Evolutionary conservation across 192 early-diverging fungal genomes (phyloP).

Genomic region (Coemansia sp.): DNA sequence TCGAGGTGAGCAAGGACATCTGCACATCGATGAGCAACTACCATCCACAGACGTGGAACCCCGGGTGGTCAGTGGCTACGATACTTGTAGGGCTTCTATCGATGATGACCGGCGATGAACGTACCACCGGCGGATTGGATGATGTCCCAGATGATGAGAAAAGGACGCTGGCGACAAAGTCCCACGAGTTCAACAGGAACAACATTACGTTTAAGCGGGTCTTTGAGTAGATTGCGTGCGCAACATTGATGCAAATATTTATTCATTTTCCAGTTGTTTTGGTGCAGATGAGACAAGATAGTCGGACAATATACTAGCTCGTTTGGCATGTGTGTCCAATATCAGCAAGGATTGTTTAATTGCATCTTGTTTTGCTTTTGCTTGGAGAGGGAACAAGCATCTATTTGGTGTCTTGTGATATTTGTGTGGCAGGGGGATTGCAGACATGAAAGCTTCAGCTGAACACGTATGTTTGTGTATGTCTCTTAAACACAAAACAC

Average conservation of each 20-base stretch:
- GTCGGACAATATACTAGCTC: no score
- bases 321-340: no score
- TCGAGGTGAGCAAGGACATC: constrained; percentile 91
- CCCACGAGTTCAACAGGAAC: constrained; percentile 24
- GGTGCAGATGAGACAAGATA: no score
- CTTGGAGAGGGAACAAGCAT: no score
- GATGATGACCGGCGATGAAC: constrained; percentile 82
- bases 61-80: constrained; percentile 94
- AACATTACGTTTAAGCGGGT: constrained; percentile 18
- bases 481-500: no score
- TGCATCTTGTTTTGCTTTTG: no score
- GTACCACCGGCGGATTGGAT: constrained; percentile 78
- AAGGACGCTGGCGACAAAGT: constrained; percentile 60
- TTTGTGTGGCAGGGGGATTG: no score
- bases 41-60: constrained; percentile 95
- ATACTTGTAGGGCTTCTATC: constrained; percentile 89
- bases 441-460: no score
- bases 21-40: constrained; percentile 92
- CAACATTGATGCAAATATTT: no score
- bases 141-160: constrained; percentile 64
- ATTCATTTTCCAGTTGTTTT: not conserved
- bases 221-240: constrained; percentile 5
- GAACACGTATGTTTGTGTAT: no score
- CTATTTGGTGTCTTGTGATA: no score
- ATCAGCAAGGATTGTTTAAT: no score